Conservation (phyloP, 352 stramenopile species). For the Phytopythium vexans region DNA sequence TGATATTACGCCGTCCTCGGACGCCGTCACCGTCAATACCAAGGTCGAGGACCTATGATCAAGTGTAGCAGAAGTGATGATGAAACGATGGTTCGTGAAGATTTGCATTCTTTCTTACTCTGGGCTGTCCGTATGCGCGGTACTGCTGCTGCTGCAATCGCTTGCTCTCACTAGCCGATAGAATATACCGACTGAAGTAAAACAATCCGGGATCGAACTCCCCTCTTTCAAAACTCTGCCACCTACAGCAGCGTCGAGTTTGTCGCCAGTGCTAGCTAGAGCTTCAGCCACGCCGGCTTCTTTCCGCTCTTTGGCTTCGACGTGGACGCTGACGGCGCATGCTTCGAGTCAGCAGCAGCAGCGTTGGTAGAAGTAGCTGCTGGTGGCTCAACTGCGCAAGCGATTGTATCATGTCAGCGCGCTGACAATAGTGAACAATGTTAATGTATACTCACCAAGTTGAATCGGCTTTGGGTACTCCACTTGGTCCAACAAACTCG, state of each 20-base stretch:
- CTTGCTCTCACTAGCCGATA: background rate
- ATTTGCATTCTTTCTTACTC: no score
- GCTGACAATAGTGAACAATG: background rate
- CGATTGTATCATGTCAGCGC: constrained; percentile 8
- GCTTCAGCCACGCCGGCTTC: constrained; percentile 76
- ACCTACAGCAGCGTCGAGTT: background rate
- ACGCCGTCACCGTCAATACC: no score
- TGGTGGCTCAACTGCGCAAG: constrained; percentile 21
- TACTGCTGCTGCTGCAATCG: constrained; percentile 6
- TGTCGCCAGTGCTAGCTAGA: constrained; percentile 21
- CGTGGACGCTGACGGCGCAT: constrained; percentile 9
- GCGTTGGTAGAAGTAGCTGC: constrained; percentile 11
- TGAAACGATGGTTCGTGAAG: no score
- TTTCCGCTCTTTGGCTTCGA: constrained; percentile 37
- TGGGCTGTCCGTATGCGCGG: constrained; percentile 4
- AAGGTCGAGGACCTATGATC: no score
- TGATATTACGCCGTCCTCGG: no score
- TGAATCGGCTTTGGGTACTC: constrained; percentile 45
- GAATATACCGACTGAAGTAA: constrained; percentile 10
- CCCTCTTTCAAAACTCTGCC: no score
- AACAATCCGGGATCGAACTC: background rate
- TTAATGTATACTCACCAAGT: constrained; percentile 25
- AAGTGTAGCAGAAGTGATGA: no score
- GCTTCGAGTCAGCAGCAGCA: constrained; percentile 24
- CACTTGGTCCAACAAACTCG: constrained; percentile 13